phyloP scores from a whole-genome alignment of 2,329 filamentous ascomycete species.

The Talaromyces sp. region DNA sequence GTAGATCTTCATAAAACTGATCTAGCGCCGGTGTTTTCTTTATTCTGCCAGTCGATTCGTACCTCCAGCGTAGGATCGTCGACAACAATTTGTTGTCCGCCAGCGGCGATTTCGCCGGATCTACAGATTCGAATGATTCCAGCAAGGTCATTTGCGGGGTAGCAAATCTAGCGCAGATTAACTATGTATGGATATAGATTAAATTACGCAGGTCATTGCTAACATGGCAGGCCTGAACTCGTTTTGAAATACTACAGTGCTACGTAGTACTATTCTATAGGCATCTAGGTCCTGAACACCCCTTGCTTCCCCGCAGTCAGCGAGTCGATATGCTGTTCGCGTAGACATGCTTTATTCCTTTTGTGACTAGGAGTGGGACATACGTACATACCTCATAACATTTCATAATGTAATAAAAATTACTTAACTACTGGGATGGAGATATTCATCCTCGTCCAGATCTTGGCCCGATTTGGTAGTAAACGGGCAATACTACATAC shows the following conservation, averaged over 20 bases:
- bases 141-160: slow-evolving; percentile 1
- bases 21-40: not conserved
- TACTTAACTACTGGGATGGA: not conserved
- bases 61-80: not conserved
- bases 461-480: not conserved
- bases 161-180: not conserved
- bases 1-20: not conserved
- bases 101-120: not conserved
- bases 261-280: not conserved
- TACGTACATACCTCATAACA: not conserved
- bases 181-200: not conserved
- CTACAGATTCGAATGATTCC: not conserved
- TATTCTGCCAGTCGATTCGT: not conserved
- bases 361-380: not conserved
- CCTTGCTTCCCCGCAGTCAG: slow-evolving; percentile 8
- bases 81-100: not conserved
- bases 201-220: not conserved
- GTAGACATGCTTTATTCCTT: not conserved
- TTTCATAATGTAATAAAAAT: not conserved
- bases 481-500: not conserved
- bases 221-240: not conserved
- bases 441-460: not conserved
- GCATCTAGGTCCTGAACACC: not conserved
- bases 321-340: not conserved
- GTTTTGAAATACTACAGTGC: not conserved